Evolutionary conservation across 2,329 filamentous ascomycete species (phyloP).

Genomic region (Phialocephala sp.): DNA sequence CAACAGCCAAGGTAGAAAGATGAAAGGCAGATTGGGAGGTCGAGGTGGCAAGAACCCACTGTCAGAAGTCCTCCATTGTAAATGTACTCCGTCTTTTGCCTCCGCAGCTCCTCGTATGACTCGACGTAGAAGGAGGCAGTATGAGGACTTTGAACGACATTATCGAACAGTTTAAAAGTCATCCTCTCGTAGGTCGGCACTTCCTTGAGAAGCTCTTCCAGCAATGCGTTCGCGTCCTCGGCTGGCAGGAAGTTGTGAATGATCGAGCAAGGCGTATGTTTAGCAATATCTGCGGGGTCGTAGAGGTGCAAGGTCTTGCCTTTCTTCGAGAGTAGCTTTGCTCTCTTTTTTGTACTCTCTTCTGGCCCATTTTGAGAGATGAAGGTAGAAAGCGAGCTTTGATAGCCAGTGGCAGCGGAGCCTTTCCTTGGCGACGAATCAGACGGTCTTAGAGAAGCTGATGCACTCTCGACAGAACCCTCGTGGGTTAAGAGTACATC

Average conservation of each 20-base stretch:
- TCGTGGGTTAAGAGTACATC: slow-evolving; percentile 80
- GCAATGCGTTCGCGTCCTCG: slow-evolving; percentile 73
- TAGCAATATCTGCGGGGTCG: slow-evolving; percentile 78
- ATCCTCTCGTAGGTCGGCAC: slow-evolving; percentile 71
- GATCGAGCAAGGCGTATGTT: slow-evolving; percentile 87
- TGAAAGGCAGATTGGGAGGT: background rate
- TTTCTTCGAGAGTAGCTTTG: slow-evolving; percentile 68
- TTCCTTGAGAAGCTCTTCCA: slow-evolving; percentile 78
- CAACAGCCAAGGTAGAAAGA: background rate
- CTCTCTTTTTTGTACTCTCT: slow-evolving; percentile 47
- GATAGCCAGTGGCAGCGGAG: slow-evolving; percentile 52
- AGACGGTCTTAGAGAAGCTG: slow-evolving; percentile 55
- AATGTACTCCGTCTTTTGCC: slow-evolving; percentile 79
- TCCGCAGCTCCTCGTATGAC: slow-evolving; percentile 68
- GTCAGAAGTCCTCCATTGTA: slow-evolving; percentile 82
- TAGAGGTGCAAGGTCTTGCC: slow-evolving; percentile 86
- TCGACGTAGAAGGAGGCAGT: slow-evolving; percentile 85
- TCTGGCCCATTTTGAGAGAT: slow-evolving; percentile 16
- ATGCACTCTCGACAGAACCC: slow-evolving; percentile 74
- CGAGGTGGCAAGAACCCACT: slow-evolving; percentile 46
- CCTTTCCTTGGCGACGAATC: slow-evolving; percentile 28
- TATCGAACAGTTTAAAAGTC: slow-evolving; percentile 87
- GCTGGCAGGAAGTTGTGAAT: slow-evolving; percentile 86
- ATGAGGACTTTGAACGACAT: slow-evolving; percentile 83
- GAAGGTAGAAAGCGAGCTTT: slow-evolving; percentile 67